Percentiles rank a stretch among this genome's conserved stretches.
Evolutionary conservation across 1,139 yeast genomes (phyloP).

Genomic region (Yamadazyma blattariae): DNA sequence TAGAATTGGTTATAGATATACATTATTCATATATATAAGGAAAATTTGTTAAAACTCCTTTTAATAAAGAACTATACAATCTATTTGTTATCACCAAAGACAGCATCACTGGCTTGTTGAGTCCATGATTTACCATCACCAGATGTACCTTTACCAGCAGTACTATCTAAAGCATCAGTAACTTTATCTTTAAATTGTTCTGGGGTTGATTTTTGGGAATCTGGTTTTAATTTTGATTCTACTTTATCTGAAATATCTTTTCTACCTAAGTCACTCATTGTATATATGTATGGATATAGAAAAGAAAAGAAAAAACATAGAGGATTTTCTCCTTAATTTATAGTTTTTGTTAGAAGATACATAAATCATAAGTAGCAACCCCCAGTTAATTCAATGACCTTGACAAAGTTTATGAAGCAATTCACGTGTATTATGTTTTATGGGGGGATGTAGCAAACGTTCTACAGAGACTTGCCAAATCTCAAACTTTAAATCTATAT

Average conservation of each 20-base stretch:
- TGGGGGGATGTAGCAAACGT: slow-evolving; percentile 1
- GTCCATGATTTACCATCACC: slow-evolving; percentile 36
- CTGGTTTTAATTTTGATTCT: slow-evolving; percentile 37
- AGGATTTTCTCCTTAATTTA: background rate
- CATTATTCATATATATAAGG: too few species aligned
- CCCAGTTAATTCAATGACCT: too few species aligned
- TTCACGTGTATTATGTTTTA: too few species aligned
- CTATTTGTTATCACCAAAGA: slow-evolving; percentile 27
- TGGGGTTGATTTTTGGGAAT: slow-evolving; percentile 37
- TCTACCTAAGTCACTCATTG: slow-evolving; percentile 47
- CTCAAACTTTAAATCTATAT: slow-evolving; percentile 3
- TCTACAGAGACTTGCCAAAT: too few species aligned
- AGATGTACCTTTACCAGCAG: slow-evolving; percentile 34
- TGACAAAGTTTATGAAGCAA: too few species aligned
- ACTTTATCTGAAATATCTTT: slow-evolving; percentile 42
- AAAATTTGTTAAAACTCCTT: too few species aligned
- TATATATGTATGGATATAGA: background rate
- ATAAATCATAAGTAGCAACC: background rate
- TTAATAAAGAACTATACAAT: too few species aligned
- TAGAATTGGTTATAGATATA: too few species aligned
- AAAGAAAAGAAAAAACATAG: too few species aligned
- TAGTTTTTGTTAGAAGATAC: slow-evolving; percentile 1
- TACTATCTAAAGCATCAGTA: slow-evolving; percentile 32
- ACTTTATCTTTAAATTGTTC: slow-evolving; percentile 38
- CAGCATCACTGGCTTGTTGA: slow-evolving; percentile 42